A percentile compares a stretch with the other conserved stretches of the same genome.
Conservation (phyloP, 129 eudicot genomes). For the Flaveria trinervia region DNA sequence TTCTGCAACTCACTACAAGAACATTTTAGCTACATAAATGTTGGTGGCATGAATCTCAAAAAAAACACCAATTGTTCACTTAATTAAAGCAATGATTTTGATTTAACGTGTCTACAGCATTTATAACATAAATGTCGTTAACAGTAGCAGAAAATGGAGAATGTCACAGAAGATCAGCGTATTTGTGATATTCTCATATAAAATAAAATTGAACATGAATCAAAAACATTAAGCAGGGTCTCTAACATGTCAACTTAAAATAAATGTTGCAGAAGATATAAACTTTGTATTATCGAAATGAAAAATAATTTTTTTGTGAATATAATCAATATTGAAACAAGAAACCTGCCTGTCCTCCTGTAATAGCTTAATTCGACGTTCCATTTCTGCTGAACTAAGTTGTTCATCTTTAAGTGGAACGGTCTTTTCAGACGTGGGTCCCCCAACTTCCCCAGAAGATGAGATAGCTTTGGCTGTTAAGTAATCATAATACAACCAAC, state of each 20-base stretch:
- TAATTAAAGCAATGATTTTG: neutral
- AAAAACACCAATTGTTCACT: neutral
- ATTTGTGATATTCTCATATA: constrained; percentile 2
- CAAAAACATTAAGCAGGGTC: constrained; percentile 2
- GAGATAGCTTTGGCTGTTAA: constrained; percentile 67
- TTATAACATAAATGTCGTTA: neutral
- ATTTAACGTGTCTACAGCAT: neutral
- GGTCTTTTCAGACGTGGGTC: constrained; percentile 43
- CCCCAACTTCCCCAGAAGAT: constrained; percentile 42
- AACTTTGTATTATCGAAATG: neutral
- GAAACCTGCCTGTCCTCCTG: constrained; percentile 68
- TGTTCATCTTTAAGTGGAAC: constrained; percentile 50
- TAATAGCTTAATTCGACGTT: constrained; percentile 73
- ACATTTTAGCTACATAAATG: constrained; percentile 22
- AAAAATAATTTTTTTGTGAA: neutral
- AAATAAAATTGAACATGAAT: neutral
- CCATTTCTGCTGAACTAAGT: constrained; percentile 71
- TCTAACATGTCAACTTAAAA: constrained; percentile 12
- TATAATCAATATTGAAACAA: neutral
- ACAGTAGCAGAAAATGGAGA: neutral
- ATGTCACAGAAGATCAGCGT: neutral
- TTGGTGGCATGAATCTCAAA: constrained; percentile 3
- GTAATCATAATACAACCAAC: constrained; percentile 29
- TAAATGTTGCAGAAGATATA: neutral
- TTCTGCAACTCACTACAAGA: constrained; percentile 80